Base-by-base conservation (phyloP, 2,329 filamentous ascomycete genomes). In the Fusarium sp. region DNA sequence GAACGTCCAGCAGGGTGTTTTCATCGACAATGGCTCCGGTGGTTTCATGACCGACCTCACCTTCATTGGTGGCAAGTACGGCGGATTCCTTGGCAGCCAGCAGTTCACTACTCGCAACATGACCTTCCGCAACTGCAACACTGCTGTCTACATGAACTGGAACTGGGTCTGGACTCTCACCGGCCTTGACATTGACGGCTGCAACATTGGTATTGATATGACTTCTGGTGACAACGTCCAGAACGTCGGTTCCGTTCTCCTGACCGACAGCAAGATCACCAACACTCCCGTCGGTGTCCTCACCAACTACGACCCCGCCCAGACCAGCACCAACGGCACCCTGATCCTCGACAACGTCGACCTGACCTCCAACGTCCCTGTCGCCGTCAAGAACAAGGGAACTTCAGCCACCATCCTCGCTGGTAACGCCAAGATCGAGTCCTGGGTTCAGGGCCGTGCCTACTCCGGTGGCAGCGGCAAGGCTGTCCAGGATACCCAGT, bases 281-380 rank as follows among this genome's bases (percentile, higher is more conserved):
- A 91, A 92, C 81, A 95, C 93, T 1, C 87, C 87, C 2, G 87
- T 93, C 53, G 95, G 93, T 73, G 86, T 98, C 75, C 89, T 89
- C 73, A 95, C 94, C 28, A 89, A 91, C 2, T 97, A 93, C 82
- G 86, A 87, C 72, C 82, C 87, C 7, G 80, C 82, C 59, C 86
- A 90, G 61, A 86, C 89, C 2, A 62, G 86, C 60, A 93, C 92
- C 73, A 95, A 94, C 76, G 94, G 93, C 65, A 94, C 93, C 13
- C 87, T 98, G 47, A 87, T 97, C 71, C 81, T 98, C 11, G 93
- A 97, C 82, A 98, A 98, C 73, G 93, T 97, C 36, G 94, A 98
- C 82, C 94, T 98, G 82, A 82, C 81, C 70, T 84, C 85, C 50
- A 90, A 89, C 58, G 89, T 93, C 57, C 85, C 87, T 7, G 85